A percentile compares a stretch with the other conserved stretches of the same genome.
Conservation (phyloP, 257 asterid species). For the Solanum tacnaense region DNA sequence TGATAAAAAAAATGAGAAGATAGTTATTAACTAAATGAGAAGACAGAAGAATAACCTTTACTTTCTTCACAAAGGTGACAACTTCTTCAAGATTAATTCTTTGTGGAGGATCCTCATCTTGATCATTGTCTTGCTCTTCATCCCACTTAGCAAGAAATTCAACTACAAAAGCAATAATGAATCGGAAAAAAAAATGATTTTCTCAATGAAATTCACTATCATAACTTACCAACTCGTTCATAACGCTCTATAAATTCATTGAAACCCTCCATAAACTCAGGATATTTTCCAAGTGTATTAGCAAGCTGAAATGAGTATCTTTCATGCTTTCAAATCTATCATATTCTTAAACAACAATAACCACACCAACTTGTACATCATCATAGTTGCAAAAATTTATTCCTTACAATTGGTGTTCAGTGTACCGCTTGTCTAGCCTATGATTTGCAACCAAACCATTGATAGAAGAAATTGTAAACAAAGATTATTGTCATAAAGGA, state of each 20-base stretch:
- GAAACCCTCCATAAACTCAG: conserved; percentile 91
- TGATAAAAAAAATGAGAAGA: too few relatives aligned
- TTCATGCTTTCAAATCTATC: neutral
- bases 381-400: neutral
- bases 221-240: conserved; percentile 64
- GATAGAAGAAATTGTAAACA: neutral
- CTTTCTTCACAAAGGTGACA: neutral
- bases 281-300: conserved; percentile 72
- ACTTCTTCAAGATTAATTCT: neutral
- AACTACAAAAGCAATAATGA: conserved; percentile 29
- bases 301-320: conserved; percentile 40
- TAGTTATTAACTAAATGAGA: neutral
- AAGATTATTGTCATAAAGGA: neutral
- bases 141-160: conserved; percentile 79
- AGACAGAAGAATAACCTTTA: neutral
- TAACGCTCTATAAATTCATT: conserved; percentile 72
- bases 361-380: neutral
- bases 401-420: neutral
- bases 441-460: neutral
- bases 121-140: conserved; percentile 70
- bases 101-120: neutral
- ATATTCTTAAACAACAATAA: neutral
- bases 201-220: neutral
- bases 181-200: neutral
- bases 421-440: neutral